phyloP scores from a whole-genome alignment of 148 eudicot species.

The Rheum nobile region DNA sequence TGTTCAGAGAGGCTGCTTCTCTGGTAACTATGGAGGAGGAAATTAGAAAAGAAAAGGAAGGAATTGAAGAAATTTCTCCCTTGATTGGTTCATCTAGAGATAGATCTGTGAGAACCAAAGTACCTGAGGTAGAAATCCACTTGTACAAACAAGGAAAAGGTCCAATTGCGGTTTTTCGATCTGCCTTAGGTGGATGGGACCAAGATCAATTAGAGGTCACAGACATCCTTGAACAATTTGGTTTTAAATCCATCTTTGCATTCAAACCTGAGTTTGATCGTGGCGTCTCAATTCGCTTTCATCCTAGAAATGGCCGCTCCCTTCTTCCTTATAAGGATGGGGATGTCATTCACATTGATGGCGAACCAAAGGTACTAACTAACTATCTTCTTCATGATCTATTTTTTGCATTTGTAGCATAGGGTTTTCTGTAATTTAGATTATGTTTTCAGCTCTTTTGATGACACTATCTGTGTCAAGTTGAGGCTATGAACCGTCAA shows the following conservation, averaged over 20 bases:
- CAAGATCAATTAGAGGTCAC: constrained; percentile 80
- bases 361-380: constrained; percentile 73
- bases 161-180: constrained; percentile 54
- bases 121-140: constrained; percentile 59
- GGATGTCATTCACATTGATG: constrained; percentile 50
- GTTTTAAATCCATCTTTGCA: constrained; percentile 63
- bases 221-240: constrained; percentile 56
- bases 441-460: not conserved
- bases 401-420: not conserved
- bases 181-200: constrained; percentile 70
- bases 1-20: not conserved
- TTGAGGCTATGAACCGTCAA: not conserved
- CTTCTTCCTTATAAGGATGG: constrained; percentile 61
- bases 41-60: not conserved
- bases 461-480: too few species aligned
- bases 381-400: not conserved
- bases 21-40: constrained; percentile 4
- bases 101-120: constrained; percentile 43
- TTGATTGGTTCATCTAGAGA: not conserved
- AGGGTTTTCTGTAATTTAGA: not conserved
- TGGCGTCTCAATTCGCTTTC: constrained; percentile 65
- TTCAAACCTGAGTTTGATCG: constrained; percentile 49
- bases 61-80: constrained; percentile 1
- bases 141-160: constrained; percentile 58
- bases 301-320: constrained; percentile 68